Evolutionary conservation across 352 stramenopile genomes (phyloP), one percentile per base, ranked within the genome.

Genomic region (Plasmopara halstedii): DNA sequence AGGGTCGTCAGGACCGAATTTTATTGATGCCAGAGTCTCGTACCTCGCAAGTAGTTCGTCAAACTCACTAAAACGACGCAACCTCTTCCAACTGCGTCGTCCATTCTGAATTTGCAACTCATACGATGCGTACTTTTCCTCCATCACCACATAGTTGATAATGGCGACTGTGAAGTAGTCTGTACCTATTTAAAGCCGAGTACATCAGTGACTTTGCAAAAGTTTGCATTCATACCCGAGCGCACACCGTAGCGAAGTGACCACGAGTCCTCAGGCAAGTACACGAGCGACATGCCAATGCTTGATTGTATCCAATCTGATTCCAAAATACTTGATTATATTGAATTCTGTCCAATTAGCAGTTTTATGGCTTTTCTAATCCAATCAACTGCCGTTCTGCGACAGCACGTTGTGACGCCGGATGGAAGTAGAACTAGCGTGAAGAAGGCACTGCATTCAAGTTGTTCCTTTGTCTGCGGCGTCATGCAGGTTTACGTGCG

Each of bases 121-220:
- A 55, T 83, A 88, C 41, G 74, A 53, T 15, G 77, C 77, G 52
- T 73, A 81, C 37, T 60, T 33, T 39, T 66, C 35, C 6, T 73
- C 62, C 49, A 81, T 70, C 9, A 88, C 53, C 7, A 66, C 34
- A 32, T 70, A 63, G 21, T 63, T 62, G 42, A 83, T 65, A 32
- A 85, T 75, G 14, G 67, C 60, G 38, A 81, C 72, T 0, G 77
- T 88, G 49, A 86, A 88, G 58, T 86, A 88, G 51, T 88, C 73
- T 0, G 70, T 59, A 3, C 76, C 76, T 88, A 33, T 22, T 34
- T 0, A 46, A 53, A 7, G 18, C 18, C 37, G 48, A 45, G 19
- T 19, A 21, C 26, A 27, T 47, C 36, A 36, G 26, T 37, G 32
- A 26, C 15, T 36, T 5, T 2, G 35, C 5, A 21, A 3, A 13